Evolutionary conservation across 495 filamentous ascomycete species (phyloP).

Genomic region (Penicillium mononematosum): DNA sequence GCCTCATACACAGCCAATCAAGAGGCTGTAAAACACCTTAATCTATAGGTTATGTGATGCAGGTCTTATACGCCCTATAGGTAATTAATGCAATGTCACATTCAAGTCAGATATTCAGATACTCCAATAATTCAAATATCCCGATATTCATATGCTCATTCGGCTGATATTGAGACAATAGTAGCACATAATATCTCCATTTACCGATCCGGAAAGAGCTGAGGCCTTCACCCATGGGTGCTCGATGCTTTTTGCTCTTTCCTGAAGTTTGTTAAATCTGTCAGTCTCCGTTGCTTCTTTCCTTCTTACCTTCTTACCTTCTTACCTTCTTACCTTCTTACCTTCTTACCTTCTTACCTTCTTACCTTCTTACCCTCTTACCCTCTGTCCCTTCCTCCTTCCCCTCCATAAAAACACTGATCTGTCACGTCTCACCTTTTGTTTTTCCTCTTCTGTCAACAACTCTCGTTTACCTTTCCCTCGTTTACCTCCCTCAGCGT

Average conservation of each 20-base stretch:
- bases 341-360: not conserved
- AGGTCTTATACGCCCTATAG: not conserved
- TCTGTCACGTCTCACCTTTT: conserved; percentile 1
- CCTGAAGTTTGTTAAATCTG: not conserved
- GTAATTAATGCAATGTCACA: not conserved
- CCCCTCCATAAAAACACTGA: not conserved
- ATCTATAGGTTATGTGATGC: not conserved
- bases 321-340: not conserved
- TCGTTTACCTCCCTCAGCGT: not conserved
- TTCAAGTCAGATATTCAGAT: not conserved
- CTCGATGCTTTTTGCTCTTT: not conserved
- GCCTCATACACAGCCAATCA: not conserved
- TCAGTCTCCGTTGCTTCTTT: not conserved
- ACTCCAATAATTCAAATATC: not conserved
- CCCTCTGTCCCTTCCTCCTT: no score
- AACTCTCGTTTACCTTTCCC: not conserved
- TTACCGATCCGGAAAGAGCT: not conserved
- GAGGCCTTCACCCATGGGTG: not conserved
- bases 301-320: not conserved
- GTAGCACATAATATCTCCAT: no score
- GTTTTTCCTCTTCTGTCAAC: not conserved
- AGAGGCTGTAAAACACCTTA: not conserved
- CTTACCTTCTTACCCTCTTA: not conserved
- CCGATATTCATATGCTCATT: not conserved
- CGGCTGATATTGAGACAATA: not conserved